phyloP scores from a whole-genome alignment of 2,329 filamentous ascomycete species.

The Arthroderma uncinatum region DNA sequence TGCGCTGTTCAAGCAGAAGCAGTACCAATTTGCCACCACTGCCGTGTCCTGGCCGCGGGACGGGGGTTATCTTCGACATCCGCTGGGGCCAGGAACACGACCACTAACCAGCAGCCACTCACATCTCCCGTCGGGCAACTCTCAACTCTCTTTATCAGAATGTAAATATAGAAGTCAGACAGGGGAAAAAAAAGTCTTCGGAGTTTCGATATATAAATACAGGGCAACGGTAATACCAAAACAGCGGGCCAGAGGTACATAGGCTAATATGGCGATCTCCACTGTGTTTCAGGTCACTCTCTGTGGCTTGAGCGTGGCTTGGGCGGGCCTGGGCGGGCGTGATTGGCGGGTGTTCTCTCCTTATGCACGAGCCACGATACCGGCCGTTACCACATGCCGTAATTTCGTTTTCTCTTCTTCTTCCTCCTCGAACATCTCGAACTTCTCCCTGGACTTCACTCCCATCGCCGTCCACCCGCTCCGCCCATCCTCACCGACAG shows the following conservation, averaged over 20 bases:
- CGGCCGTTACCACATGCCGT: constrained; percentile 3
- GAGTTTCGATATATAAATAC: neutral
- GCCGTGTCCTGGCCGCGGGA: neutral
- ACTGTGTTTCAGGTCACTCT: neutral
- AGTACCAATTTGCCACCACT: neutral
- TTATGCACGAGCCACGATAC: constrained; percentile 2
- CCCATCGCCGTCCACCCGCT: neutral
- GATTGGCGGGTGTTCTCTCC: neutral
- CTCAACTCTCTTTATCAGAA: too few species aligned
- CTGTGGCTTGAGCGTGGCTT: neutral
- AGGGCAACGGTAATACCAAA: neutral
- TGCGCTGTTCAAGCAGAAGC: neutral
- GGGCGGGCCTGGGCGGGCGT: neutral
- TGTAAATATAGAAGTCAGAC: neutral
- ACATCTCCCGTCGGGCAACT: too few species aligned
- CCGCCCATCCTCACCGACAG: neutral
- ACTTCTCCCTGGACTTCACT: neutral
- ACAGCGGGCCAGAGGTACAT: neutral
- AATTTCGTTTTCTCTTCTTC: neutral
- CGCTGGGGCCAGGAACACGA: neutral
- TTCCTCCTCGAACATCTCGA: neutral
- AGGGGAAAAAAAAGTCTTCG: neutral
- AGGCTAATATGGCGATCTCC: neutral
- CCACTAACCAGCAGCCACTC: neutral
- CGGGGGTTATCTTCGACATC: neutral